Percentiles rank a stretch among this genome's conserved stretches.
These are phyloP conservation scores for Lepidium didymum DNA, from an alignment of 345 rosid species.

Conservation along the genomic window DNA sequence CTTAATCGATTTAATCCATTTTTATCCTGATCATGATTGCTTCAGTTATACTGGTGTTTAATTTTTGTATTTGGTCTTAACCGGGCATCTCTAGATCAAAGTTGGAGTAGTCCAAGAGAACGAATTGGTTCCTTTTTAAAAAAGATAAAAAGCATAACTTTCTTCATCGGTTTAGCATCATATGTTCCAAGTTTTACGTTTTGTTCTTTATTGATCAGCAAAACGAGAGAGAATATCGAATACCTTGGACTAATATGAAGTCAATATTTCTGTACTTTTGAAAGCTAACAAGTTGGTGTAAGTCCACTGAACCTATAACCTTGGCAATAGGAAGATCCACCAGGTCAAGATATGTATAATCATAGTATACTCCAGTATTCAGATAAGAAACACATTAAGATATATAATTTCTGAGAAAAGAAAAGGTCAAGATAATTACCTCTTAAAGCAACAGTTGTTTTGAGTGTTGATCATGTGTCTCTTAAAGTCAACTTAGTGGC, in stretches of 20 bases:
- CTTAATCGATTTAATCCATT: background rate
- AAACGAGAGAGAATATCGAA: background rate
- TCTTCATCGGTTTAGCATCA: background rate
- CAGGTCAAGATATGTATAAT: background rate
- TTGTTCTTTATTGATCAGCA: background rate
- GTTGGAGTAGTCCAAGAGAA: background rate
- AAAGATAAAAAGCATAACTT: background rate
- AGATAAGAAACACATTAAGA: background rate
- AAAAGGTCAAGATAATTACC: conserved; percentile 11
- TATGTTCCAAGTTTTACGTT: background rate
- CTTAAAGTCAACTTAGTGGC: conserved; percentile 38
- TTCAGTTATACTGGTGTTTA: too few relatives aligned
- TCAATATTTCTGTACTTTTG: background rate
- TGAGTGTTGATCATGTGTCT: conserved; percentile 15
- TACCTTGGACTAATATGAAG: background rate
- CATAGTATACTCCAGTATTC: background rate
- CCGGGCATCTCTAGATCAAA: background rate
- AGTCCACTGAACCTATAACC: background rate
- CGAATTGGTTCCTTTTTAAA: background rate
- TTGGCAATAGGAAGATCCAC: background rate
- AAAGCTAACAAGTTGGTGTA: background rate
- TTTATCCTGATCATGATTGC: background rate
- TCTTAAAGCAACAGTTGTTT: conserved; percentile 1
- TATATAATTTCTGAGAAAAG: background rate
- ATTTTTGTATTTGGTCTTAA: too few relatives aligned